Base-by-base conservation (phyloP, 305 asterid species). In the Salvia sclarea region DNA sequence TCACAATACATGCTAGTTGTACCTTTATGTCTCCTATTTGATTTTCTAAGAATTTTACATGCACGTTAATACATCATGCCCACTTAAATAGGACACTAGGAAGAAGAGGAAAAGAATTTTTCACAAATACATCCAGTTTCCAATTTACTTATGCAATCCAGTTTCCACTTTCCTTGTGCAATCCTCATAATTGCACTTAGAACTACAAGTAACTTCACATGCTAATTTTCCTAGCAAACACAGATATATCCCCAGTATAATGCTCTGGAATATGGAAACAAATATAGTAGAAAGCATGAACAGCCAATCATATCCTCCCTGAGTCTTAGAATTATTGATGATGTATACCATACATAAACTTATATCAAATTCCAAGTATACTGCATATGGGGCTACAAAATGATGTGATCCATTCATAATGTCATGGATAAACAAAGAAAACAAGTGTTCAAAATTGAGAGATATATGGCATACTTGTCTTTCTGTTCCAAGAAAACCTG, bases 401-500 rank as follows among this genome's bases (percentile, higher is more conserved):
- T 55, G 20, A 18, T 40, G 24, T 38, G 47, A 33, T 24, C 25
- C 45, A 67, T 63, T 45, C n/a, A 47, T 35, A 17, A 22, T 22
- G 21, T 6, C 62, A 50, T 10, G 12, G 44, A 70, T 37, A 33
- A 22, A 48, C 7, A 70, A 61, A 57, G 43, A 75, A 72, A 52
- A 52, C 33, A 47, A 69, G 61, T 9, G 25, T 52, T 21, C 3
- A 59, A 69, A 52, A 58, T 45, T 41, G 59, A 24, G 70, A 74
- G 78, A 37, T 37, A 68, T 58, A 55, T 43, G 61, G 77, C 90
- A 66, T 88, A 95, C 99, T 76, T 95, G 99, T 91, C 97, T 89
- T 75, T 94, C 99, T 11, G 99, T 94, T 83, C 99, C 99, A 73
- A 94, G 99, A 83, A 94, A 94, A 71, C 99, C 99, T 28, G 99